A percentile compares a stretch with the other conserved stretches of the same genome.
Evolutionary conservation across 768 basidiomycete genomes (phyloP).

Genomic region (Trametes sanguinea): DNA sequence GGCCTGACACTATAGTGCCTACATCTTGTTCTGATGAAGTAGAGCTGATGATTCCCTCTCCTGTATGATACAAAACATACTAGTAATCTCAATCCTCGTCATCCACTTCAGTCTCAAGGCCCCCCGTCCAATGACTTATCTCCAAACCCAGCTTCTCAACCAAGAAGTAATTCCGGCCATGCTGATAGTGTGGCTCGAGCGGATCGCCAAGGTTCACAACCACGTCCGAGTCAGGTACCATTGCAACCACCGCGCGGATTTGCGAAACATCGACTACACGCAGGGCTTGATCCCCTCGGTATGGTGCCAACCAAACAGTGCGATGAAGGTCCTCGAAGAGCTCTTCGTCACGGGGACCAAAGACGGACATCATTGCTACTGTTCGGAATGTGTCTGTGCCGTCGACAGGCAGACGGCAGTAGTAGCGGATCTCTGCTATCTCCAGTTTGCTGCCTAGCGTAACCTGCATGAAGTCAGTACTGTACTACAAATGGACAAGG

Average conservation of each 20-base stretch:
- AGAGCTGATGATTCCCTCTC: neutral
- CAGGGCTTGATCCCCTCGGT: neutral
- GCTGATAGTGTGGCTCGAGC: neutral
- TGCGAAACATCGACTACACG: neutral
- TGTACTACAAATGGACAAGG: neutral
- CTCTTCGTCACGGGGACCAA: neutral
- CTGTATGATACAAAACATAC: neutral
- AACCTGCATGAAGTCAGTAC: neutral
- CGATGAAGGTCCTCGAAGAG: neutral
- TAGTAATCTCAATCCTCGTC: neutral
- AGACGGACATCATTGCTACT: neutral
- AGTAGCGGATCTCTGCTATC: neutral
- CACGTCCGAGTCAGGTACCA: neutral
- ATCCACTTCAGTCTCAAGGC: neutral
- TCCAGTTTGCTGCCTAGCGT: neutral
- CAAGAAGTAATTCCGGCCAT: neutral
- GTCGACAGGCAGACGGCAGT: neutral
- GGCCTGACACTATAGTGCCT: neutral
- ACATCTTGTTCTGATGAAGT: neutral
- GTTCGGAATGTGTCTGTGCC: neutral
- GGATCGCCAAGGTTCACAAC: neutral
- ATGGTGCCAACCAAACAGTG: neutral
- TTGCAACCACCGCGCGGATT: neutral
- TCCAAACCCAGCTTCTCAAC: neutral
- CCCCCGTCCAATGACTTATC: neutral